Percentiles rank a stretch among this genome's conserved stretches.
Evolutionary conservation across 2,329 filamentous ascomycete genomes (phyloP).

Genomic region (Sarocladium kiliense): DNA sequence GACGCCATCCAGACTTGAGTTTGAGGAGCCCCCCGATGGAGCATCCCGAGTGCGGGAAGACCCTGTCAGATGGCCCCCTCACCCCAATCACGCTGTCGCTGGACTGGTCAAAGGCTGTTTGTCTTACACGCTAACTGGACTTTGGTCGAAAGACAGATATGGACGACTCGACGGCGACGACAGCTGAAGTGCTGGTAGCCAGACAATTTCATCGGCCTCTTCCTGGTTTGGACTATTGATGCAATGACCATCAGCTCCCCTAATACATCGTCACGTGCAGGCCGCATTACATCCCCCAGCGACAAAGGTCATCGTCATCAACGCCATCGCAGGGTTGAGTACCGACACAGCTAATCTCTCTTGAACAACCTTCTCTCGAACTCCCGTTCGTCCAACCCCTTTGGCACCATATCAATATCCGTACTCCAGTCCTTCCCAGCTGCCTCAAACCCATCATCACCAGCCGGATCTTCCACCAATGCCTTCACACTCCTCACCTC

Average conservation of each 20-base stretch:
- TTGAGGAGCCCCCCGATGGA: neutral
- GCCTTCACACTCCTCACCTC: neutral
- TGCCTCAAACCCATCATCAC: neutral
- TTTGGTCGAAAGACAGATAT: too few species aligned
- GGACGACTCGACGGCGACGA: too few species aligned
- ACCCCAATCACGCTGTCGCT: neutral
- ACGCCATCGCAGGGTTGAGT: too few species aligned
- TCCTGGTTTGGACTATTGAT: too few species aligned
- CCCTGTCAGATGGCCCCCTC: neutral
- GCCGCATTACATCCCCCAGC: neutral
- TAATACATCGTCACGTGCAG: neutral
- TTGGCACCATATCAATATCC: neutral
- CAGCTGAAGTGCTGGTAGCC: too few species aligned
- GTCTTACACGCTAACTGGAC: too few species aligned
- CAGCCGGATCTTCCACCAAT: neutral
- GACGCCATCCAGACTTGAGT: neutral
- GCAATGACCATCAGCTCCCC: too few species aligned
- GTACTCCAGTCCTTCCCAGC: neutral
- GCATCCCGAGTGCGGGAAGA: neutral
- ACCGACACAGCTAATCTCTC: too few species aligned
- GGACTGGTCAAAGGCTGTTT: neutral
- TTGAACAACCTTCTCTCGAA: neutral
- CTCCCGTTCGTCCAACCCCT: neutral
- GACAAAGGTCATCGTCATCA: too few species aligned
- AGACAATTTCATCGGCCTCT: too few species aligned